These are phyloP conservation scores for Dioszegia crocea DNA, from an alignment of 768 basidiomycete genomes.

Conservation along the genomic window DNA sequence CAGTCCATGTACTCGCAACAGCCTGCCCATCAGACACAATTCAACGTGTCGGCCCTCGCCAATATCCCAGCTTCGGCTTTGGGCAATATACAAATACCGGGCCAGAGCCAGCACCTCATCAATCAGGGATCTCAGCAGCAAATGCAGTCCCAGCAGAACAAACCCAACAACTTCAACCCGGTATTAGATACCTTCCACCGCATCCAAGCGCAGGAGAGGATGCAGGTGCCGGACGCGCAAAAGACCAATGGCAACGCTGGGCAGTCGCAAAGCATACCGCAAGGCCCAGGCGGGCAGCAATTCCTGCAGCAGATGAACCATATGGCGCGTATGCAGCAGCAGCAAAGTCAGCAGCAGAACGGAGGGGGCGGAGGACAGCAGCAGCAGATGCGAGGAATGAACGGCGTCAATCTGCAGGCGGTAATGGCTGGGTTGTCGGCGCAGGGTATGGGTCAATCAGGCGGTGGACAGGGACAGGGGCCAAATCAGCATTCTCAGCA, in stretches of 20 bases:
- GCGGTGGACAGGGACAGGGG: not conserved
- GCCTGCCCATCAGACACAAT: not conserved
- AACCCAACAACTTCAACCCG: constrained; percentile 1
- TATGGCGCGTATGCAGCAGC: constrained; percentile 2
- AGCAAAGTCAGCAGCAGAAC: not conserved
- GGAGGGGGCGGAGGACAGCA: not conserved
- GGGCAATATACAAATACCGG: not conserved
- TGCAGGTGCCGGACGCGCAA: not conserved
- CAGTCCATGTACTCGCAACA: constrained; percentile 5
- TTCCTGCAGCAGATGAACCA: not conserved
- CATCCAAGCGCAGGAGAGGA: constrained; percentile 16
- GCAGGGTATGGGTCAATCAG: constrained; percentile 2
- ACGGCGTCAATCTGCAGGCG: constrained; percentile 16
- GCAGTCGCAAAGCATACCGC: constrained; percentile 5
- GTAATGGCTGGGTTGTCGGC: constrained; percentile 5
- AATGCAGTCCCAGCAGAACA: constrained; percentile 10
- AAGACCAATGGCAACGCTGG: constrained; percentile 6
- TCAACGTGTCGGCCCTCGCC: constrained; percentile 7
- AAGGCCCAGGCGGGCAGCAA: constrained; percentile 6
- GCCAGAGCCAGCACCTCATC: not conserved
- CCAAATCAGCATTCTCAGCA: constrained; percentile 19
- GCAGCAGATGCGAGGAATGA: constrained; percentile 3
- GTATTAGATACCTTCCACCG: constrained; percentile 13
- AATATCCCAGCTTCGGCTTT: constrained; percentile 5
- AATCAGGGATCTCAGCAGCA: not conserved